Evolutionary conservation across 495 filamentous ascomycete genomes (phyloP).

Genomic region (Tuber umbilicatum): DNA sequence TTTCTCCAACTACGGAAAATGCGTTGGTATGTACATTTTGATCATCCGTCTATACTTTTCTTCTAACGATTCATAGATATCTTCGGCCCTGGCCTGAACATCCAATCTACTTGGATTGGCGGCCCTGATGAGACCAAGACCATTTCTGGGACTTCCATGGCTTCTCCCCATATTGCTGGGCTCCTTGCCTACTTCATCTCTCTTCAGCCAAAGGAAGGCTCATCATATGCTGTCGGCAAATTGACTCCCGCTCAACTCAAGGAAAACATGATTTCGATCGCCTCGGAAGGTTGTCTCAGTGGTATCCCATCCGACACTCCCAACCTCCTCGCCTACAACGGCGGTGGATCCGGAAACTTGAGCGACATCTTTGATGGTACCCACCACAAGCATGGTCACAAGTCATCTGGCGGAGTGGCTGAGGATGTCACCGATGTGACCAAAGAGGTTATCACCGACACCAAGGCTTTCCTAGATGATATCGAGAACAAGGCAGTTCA

Average conservation of each 20-base stretch:
- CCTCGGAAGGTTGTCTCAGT: slow-evolving; percentile 68
- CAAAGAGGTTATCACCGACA: slow-evolving; percentile 55
- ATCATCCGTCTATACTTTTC: neutral
- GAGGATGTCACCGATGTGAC: slow-evolving; percentile 53
- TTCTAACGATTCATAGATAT: slow-evolving; percentile 54
- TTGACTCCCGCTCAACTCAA: slow-evolving; percentile 95
- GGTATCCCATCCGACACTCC: slow-evolving; percentile 80
- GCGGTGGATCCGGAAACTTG: slow-evolving; percentile 89
- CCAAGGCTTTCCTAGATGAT: slow-evolving; percentile 63
- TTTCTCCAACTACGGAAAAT: slow-evolving; percentile 99
- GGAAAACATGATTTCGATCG: slow-evolving; percentile 73
- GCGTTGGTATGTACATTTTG: slow-evolving; percentile 51
- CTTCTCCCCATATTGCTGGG: slow-evolving; percentile 93
- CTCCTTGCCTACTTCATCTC: slow-evolving; percentile 96
- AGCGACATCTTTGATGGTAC: slow-evolving; percentile 68
- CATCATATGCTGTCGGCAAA: slow-evolving; percentile 76
- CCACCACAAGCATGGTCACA: slow-evolving; percentile 49
- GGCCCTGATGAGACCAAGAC: slow-evolving; percentile 90
- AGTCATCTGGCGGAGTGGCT: slow-evolving; percentile 46
- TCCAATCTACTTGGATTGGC: slow-evolving; percentile 95
- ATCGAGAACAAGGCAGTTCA: slow-evolving; percentile 47
- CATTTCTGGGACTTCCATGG: slow-evolving; percentile 99
- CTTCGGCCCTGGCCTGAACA: slow-evolving; percentile 96
- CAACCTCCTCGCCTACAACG: slow-evolving; percentile 96
- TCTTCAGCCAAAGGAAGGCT: slow-evolving; percentile 80